phyloP scores from a whole-genome alignment of 768 basidiomycete species.

The Auricularia cornea region DNA sequence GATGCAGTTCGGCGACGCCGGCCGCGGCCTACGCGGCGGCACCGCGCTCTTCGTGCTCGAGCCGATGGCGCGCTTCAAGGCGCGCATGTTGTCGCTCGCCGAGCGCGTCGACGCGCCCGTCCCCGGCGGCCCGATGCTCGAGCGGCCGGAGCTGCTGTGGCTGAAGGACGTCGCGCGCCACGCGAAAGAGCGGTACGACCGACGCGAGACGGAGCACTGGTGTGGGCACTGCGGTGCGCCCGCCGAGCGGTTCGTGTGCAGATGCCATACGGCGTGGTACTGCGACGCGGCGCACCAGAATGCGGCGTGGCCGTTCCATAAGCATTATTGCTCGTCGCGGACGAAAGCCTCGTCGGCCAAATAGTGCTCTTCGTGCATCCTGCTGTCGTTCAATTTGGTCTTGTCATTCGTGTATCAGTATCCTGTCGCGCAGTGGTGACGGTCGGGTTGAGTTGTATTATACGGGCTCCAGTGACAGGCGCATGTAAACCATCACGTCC shows the following conservation, averaged over 20 bases:
- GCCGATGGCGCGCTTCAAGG: slow-evolving; percentile 4
- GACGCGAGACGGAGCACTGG: slow-evolving; percentile 6
- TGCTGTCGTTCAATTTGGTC: too few species aligned
- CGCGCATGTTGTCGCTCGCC: not conserved
- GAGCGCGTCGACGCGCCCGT: not conserved
- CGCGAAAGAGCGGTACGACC: slow-evolving; percentile 12
- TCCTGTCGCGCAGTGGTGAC: too few species aligned
- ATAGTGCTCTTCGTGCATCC: too few species aligned
- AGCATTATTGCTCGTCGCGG: slow-evolving; percentile 2
- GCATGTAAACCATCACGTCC: too few species aligned
- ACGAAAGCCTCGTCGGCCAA: too few species aligned
- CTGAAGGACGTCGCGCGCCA: slow-evolving; percentile 9
- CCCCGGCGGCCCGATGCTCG: not conserved
- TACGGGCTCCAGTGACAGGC: too few species aligned
- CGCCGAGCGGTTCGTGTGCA: slow-evolving; percentile 8
- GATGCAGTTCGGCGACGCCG: slow-evolving; percentile 17
- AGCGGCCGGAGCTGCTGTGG: slow-evolving; percentile 7
- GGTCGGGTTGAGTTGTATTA: too few species aligned
- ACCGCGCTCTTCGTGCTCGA: slow-evolving; percentile 12
- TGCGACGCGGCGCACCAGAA: slow-evolving; percentile 14
- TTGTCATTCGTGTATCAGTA: too few species aligned
- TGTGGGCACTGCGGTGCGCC: slow-evolving; percentile 14
- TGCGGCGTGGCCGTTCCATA: slow-evolving; percentile 15
- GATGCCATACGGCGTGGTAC: slow-evolving; percentile 9
- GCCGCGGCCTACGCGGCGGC: slow-evolving; percentile 11